These are phyloP conservation scores for Cydonia oblonga DNA, from an alignment of 331 rosid genomes.

Conservation along the genomic window DNA sequence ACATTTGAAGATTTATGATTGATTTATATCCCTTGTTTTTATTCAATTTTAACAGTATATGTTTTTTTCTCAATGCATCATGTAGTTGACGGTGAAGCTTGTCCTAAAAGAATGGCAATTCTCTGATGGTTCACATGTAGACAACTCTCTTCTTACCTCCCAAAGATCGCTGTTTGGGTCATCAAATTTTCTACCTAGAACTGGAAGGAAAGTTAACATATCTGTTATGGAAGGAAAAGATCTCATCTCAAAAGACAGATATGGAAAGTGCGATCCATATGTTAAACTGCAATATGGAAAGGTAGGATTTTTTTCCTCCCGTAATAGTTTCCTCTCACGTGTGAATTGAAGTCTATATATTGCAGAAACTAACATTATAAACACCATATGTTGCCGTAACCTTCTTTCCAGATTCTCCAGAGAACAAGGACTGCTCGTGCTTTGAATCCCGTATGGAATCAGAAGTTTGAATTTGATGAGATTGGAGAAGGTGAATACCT, in stretches of 20 bases:
- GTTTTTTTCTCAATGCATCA: conserved; percentile 3
- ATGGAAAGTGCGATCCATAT: conserved; percentile 58
- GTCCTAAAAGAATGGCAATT: conserved; percentile 89
- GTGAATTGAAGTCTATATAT: neutral
- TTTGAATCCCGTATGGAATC: conserved; percentile 59
- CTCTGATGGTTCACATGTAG: conserved; percentile 78
- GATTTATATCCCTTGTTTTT: neutral
- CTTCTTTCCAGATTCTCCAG: conserved; percentile 39
- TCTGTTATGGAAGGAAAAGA: conserved; percentile 73
- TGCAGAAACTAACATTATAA: conserved; percentile 1
- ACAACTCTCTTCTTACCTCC: conserved; percentile 21
- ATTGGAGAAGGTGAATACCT: conserved; percentile 69
- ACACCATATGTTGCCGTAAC: conserved; percentile 5
- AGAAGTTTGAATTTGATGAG: conserved; percentile 73
- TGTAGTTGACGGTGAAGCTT: conserved; percentile 68
- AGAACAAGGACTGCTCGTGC: conserved; percentile 49
- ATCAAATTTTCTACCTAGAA: conserved; percentile 47
- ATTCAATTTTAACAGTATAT: neutral
- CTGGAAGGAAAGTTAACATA: conserved; percentile 69
- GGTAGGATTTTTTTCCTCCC: conserved; percentile 30
- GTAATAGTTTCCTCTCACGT: neutral
- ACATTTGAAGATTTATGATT: neutral
- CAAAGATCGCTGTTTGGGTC: conserved; percentile 49
- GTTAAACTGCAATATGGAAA: conserved; percentile 84
- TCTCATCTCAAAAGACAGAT: conserved; percentile 52